Base-by-base conservation (phyloP, 768 basidiomycete species). In the Pholiota conissans region DNA sequence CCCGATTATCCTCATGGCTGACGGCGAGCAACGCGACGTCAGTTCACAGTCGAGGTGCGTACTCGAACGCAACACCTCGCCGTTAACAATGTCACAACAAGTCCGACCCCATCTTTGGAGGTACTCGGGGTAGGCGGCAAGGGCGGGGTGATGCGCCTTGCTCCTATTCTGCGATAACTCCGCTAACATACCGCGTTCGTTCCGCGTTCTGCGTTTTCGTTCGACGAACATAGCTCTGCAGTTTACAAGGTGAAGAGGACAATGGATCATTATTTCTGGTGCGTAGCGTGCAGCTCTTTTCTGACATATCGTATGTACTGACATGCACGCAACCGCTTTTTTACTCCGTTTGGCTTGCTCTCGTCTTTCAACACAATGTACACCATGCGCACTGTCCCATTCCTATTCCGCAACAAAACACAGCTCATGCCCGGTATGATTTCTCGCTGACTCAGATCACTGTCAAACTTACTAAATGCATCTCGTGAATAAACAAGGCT, bases 11-110 rank as follows among this genome's bases (percentile, higher is more conserved):
- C 53, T 71, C 49, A 63, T 84, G 3, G 64, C 60, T 27, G 82
- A 83, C 54, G 83, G 82, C 6, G 78, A 81, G 39, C 78, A 80
- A 57, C 69, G 67, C 27, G 79, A 81, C 55, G 76, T 80, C 18
- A 75, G 69, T 45, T 82, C 81, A 0, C 66, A 67, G 55, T 69
- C 74, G 3, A 74, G 76, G 76, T 75, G 55, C 27, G 66, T 46
- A 13, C 10, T 2, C 16, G n/a, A 16, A 29, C 27, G 49, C 5
- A 24, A 18, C 24, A 22, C 55, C 18, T 16, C 35, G 27, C 27
- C 27, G 30, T 27, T 28, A 13, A 37, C 6, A 18, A 24, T 18
- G 42, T 18, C 29, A 24, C 29, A 59, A 18, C 24, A 14, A 24
- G 10, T 20, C 24, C 18, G 55, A 24, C 24, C n/a, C n/a, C n/a